These are phyloP conservation scores for Cercospora sojina DNA, from an alignment of 2,329 filamentous ascomycete genomes.

Conservation along the genomic window DNA sequence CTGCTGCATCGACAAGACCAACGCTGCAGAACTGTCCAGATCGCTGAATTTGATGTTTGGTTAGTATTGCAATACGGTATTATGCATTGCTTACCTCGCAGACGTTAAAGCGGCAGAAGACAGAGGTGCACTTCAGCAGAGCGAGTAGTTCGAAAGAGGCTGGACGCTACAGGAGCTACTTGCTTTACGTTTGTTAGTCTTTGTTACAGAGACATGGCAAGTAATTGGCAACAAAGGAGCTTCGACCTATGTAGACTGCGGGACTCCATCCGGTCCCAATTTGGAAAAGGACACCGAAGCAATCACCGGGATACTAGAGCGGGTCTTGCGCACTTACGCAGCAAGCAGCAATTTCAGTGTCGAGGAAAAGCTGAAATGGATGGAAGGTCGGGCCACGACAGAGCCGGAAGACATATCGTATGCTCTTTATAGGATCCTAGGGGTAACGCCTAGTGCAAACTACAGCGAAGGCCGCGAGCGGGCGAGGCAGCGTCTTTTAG, in stretches of 20 bases:
- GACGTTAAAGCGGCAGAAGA: slow-evolving; percentile 15
- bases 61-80: slow-evolving; percentile 25
- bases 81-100: slow-evolving; percentile 28
- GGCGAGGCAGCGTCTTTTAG: slow-evolving; percentile 22
- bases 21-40: slow-evolving; percentile 24
- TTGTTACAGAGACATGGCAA: slow-evolving; percentile 25
- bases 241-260: neutral
- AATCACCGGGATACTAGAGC: slow-evolving; percentile 19
- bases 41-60: slow-evolving; percentile 29
- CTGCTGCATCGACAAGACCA: slow-evolving; percentile 29
- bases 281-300: slow-evolving; percentile 16
- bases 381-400: slow-evolving; percentile 22
- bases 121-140: slow-evolving; percentile 8
- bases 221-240: slow-evolving; percentile 29
- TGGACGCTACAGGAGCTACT: slow-evolving; percentile 32
- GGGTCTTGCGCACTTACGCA: slow-evolving; percentile 19
- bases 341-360: slow-evolving; percentile 14
- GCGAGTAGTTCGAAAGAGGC: slow-evolving; percentile 29
- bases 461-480: slow-evolving; percentile 23
- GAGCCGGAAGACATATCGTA: slow-evolving; percentile 25
- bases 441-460: slow-evolving; percentile 18
- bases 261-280: slow-evolving; percentile 3
- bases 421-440: slow-evolving; percentile 24
- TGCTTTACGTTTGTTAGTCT: slow-evolving; percentile 23
- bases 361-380: slow-evolving; percentile 25